These are phyloP conservation scores for Mallotus repandus DNA, from an alignment of 441 rosid species.

Conservation along the genomic window DNA sequence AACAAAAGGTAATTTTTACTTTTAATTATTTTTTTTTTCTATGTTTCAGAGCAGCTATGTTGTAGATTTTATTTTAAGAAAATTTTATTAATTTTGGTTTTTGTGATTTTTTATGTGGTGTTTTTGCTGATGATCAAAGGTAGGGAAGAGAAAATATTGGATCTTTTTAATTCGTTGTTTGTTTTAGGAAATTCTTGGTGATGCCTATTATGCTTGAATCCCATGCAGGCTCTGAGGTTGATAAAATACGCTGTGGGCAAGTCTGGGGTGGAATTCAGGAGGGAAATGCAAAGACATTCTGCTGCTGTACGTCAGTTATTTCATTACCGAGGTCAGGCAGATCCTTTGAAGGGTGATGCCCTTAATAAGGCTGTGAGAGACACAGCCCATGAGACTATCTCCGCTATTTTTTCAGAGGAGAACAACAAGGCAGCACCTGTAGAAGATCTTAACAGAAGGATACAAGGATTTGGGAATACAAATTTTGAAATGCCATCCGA, in stretches of 20 bases:
- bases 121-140: neutral
- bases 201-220: constrained; percentile 22
- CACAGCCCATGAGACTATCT: constrained; percentile 83
- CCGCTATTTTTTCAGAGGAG: constrained; percentile 86
- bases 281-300: constrained; percentile 97
- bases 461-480: constrained; percentile 94
- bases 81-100: neutral
- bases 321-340: constrained; percentile 86
- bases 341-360: constrained; percentile 93
- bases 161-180: neutral
- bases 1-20: constrained; percentile 69
- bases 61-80: neutral
- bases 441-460: constrained; percentile 63
- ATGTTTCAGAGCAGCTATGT: neutral
- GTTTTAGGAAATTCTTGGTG: neutral
- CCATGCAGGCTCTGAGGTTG: constrained; percentile 77
- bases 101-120: neutral
- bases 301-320: constrained; percentile 79
- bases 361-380: constrained; percentile 95
- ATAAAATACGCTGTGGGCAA: constrained; percentile 87
- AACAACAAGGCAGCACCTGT: constrained; percentile 57
- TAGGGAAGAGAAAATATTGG: neutral
- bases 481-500: constrained; percentile 71
- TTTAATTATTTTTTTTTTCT: neutral
- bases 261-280: constrained; percentile 88